Percentiles rank a stretch among this genome's conserved stretches.
These are phyloP conservation scores for Larix kaempferi DNA, from an alignment of 75 land plant genomes.

Conservation along the genomic window DNA sequence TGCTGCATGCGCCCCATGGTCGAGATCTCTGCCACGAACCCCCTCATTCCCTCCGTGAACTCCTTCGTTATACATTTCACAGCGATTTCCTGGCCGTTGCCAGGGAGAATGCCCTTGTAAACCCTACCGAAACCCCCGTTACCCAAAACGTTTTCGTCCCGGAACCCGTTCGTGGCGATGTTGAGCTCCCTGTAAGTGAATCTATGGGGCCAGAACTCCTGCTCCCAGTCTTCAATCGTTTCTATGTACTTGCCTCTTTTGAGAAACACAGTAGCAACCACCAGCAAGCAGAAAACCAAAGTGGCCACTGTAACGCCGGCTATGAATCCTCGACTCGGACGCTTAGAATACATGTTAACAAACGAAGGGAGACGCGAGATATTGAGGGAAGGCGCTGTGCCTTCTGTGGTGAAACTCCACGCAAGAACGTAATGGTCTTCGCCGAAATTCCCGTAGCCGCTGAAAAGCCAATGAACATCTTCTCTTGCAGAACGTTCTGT, in stretches of 20 bases:
- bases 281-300: no score
- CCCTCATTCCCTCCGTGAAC: conserved; percentile 58
- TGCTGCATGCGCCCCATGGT: conserved; percentile 56
- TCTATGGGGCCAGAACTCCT: conserved; percentile 29
- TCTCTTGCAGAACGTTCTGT: neutral
- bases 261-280: neutral
- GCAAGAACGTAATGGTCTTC: conserved; percentile 3
- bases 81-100: conserved; percentile 19
- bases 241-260: no score
- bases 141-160: conserved; percentile 33
- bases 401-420: conserved; percentile 10
- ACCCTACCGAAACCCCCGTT: conserved; percentile 51
- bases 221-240: conserved; percentile 29
- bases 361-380: neutral
- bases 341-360: no score
- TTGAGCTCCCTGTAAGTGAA: conserved; percentile 43
- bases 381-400: neutral
- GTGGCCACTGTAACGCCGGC: no score
- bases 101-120: conserved; percentile 31
- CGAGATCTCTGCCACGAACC: conserved; percentile 57
- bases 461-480: neutral
- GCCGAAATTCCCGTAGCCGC: neutral
- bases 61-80: conserved; percentile 45
- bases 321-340: no score
- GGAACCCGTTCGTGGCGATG: conserved; percentile 42